Conservation (phyloP, 2,329 filamentous ascomycete genomes). For the Lachnellula subtilissima region DNA sequence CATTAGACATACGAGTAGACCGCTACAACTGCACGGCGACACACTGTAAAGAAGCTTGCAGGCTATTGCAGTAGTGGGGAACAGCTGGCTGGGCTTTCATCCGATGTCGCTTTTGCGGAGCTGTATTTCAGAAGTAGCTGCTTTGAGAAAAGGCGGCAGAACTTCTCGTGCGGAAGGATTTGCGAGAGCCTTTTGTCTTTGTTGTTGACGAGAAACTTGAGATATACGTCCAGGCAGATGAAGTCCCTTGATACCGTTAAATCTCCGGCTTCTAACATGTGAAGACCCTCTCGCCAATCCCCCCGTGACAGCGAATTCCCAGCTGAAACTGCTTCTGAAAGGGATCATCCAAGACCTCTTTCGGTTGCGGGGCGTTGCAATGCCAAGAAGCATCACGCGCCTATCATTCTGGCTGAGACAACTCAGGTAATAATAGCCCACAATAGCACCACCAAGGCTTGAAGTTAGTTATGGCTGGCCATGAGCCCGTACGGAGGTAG, state of each 20-base stretch:
- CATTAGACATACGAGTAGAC: background rate
- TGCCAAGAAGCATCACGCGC: background rate
- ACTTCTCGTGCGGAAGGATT: background rate
- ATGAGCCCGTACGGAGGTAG: background rate
- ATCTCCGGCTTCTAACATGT: conserved; percentile 6
- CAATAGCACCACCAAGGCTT: background rate
- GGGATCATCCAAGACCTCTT: background rate
- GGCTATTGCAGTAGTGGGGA: conserved; percentile 6
- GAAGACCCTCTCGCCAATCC: conserved; percentile 10
- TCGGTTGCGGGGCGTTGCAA: background rate
- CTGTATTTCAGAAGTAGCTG: background rate
- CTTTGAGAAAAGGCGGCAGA: background rate
- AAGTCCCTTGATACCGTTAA: background rate
- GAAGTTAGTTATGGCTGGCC: background rate
- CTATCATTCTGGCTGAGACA: background rate
- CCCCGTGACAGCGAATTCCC: conserved; percentile 10
- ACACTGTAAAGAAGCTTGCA: background rate
- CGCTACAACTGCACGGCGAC: background rate
- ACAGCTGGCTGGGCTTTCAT: background rate
- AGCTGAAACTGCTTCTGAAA: conserved; percentile 8
- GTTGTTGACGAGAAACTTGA: background rate
- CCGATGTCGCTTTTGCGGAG: conserved; percentile 5
- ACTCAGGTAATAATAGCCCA: background rate
- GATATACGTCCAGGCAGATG: background rate
- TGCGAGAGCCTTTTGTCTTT: background rate